A percentile compares a stretch with the other conserved stretches of the same genome.
Conservation (phyloP, 306 rosid species). For the Pachyrhizus erosus region DNA sequence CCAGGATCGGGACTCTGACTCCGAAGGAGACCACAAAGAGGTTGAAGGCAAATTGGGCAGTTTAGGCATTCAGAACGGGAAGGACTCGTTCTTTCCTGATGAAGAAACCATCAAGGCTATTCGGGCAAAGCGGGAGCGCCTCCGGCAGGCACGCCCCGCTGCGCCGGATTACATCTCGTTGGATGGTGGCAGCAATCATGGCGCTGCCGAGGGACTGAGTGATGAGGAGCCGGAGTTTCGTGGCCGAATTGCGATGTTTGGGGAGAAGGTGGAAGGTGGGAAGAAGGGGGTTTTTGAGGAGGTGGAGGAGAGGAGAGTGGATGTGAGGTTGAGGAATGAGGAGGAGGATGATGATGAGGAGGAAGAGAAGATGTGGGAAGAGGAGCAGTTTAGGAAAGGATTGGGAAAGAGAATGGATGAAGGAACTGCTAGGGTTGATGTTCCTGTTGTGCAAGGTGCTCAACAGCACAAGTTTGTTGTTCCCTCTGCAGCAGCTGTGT, state of each 20-base stretch:
- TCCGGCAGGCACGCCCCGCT: slow-evolving; percentile 71
- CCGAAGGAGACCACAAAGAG: slow-evolving; percentile 45
- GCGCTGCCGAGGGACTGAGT: slow-evolving; percentile 86
- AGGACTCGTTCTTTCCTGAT: slow-evolving; percentile 63
- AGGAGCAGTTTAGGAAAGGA: slow-evolving; percentile 93
- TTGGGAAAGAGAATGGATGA: slow-evolving; percentile 95
- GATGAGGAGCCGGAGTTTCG: slow-evolving; percentile 90
- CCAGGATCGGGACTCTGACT: slow-evolving; percentile 44
- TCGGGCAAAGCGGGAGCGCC: slow-evolving; percentile 78
- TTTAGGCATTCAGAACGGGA: slow-evolving; percentile 60
- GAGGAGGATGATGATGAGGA: slow-evolving; percentile 56
- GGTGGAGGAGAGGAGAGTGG: slow-evolving; percentile 62
- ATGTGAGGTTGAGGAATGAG: slow-evolving; percentile 47
- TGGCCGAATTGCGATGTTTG: slow-evolving; percentile 81
- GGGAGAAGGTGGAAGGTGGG: slow-evolving; percentile 67
- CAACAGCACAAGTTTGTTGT: slow-evolving; percentile 59
- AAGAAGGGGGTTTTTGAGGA: slow-evolving; percentile 94
- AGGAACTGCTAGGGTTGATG: slow-evolving; percentile 67
- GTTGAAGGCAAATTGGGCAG: slow-evolving; percentile 62
- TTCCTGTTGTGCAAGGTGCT: slow-evolving; percentile 60
- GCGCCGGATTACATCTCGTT: slow-evolving; percentile 81
- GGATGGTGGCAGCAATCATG: slow-evolving; percentile 91
- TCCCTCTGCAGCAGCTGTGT: slow-evolving; percentile 52
- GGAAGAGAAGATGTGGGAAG: slow-evolving; percentile 95
- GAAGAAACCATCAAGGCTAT: slow-evolving; percentile 76